phyloP scores from a whole-genome alignment of 148 eudicot species.

The Fagopyrum tataricum region DNA sequence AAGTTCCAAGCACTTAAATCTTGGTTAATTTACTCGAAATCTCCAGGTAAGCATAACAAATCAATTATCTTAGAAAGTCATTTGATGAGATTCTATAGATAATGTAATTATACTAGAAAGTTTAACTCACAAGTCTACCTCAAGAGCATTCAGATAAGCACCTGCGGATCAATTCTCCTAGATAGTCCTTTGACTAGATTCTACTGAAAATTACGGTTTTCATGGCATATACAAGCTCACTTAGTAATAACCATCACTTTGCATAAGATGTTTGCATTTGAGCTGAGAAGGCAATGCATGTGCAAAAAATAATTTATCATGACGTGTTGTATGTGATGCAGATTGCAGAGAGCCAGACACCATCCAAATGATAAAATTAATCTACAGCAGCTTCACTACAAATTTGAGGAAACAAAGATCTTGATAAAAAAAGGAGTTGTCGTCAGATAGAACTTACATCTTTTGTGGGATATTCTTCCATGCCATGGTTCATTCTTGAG shows the following conservation, averaged over 20 bases:
- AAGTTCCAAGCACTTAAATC: background rate
- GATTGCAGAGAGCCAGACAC: background rate
- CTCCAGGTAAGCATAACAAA: too few species aligned
- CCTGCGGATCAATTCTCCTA: background rate
- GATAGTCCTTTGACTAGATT: background rate
- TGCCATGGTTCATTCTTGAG: conserved; percentile 32
- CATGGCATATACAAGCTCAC: background rate
- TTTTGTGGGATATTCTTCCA: conserved; percentile 44
- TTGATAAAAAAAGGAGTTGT: background rate
- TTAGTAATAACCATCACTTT: background rate
- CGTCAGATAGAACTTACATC: conserved; percentile 32
- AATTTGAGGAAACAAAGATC: background rate
- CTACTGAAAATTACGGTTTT: background rate
- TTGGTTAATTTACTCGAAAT: background rate
- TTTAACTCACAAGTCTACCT: background rate
- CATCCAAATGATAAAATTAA: background rate
- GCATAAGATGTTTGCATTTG: background rate
- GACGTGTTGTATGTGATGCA: background rate
- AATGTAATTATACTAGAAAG: too few species aligned
- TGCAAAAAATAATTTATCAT: background rate
- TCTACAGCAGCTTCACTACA: background rate
- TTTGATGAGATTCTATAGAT: too few species aligned
- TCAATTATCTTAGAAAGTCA: too few species aligned
- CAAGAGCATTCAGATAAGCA: background rate
- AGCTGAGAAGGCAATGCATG: background rate